Conservation (phyloP, 371 early-diverging fungal genomes). For the Dinochytrium kinnereticum region DNA sequence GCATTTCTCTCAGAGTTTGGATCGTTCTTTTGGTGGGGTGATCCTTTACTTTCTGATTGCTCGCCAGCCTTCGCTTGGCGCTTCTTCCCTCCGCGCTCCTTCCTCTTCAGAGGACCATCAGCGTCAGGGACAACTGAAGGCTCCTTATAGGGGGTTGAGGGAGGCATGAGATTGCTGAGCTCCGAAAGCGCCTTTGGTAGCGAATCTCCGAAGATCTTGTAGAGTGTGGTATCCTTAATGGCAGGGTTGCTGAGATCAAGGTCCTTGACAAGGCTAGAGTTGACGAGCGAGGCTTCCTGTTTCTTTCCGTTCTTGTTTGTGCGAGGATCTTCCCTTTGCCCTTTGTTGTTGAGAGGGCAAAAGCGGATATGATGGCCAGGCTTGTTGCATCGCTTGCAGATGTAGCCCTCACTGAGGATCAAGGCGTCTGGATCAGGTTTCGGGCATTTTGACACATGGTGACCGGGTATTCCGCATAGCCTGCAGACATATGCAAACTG, state of each 20-base stretch:
- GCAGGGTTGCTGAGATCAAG: not conserved
- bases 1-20: not conserved
- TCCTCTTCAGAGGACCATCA: not conserved
- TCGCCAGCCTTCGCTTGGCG: too few species aligned
- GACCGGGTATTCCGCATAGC: conserved; percentile 13
- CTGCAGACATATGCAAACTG: conserved; percentile 13
- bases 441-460: conserved; percentile 10
- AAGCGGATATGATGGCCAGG: conserved; percentile 13
- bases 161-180: not conserved
- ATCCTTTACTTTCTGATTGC: too few species aligned
- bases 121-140: not conserved
- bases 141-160: not conserved
- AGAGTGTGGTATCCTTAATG: not conserved
- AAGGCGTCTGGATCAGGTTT: conserved; percentile 2
- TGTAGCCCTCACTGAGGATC: conserved; percentile 2
- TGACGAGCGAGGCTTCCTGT: too few species aligned
- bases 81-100: not conserved
- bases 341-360: conserved; percentile 13
- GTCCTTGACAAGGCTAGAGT: not conserved
- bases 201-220: not conserved
- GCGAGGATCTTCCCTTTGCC: not conserved
- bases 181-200: not conserved
- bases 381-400: conserved; percentile 10
- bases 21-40: not conserved
- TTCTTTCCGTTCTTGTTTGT: not conserved